phyloP scores from a whole-genome alignment of 495 filamentous ascomycete species.

The Neurospora discreta region DNA sequence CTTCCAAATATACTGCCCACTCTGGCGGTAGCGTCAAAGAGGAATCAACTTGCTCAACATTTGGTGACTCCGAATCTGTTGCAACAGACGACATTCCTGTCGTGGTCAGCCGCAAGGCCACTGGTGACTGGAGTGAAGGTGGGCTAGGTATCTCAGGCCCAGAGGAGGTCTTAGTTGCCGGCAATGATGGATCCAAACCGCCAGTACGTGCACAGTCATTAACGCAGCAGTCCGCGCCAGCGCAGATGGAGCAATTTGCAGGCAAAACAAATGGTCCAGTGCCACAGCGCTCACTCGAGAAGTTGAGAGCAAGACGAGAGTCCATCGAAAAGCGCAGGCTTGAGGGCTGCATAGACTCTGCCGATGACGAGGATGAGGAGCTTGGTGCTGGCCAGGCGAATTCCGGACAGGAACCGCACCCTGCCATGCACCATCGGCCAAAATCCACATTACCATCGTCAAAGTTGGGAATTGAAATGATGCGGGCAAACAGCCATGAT shows the following conservation, averaged over 20 bases:
- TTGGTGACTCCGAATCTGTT: slow-evolving; percentile 72
- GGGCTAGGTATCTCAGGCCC: slow-evolving; percentile 59
- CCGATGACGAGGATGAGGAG: slow-evolving; percentile 89
- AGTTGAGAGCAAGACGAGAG: slow-evolving; percentile 63
- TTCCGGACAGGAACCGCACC: slow-evolving; percentile 25
- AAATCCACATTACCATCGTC: slow-evolving; percentile 45
- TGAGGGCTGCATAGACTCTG: slow-evolving; percentile 68
- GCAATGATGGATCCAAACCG: slow-evolving; percentile 23
- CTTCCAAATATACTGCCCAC: slow-evolving; percentile 57
- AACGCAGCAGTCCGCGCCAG: slow-evolving; percentile 58
- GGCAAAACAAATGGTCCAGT: slow-evolving; percentile 27
- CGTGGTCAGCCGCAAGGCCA: slow-evolving; percentile 54
- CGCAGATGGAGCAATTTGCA: slow-evolving; percentile 43
- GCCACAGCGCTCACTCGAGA: slow-evolving; percentile 64
- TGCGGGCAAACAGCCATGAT: slow-evolving; percentile 85
- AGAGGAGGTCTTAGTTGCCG: slow-evolving; percentile 27
- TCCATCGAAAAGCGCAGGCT: slow-evolving; percentile 63
- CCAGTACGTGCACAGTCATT: slow-evolving; percentile 39
- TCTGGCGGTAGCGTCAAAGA: slow-evolving; percentile 68
- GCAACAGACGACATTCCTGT: slow-evolving; percentile 70
- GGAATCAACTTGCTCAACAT: slow-evolving; percentile 79
- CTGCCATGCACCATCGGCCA: slow-evolving; percentile 23
- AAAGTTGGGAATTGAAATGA: slow-evolving; percentile 88
- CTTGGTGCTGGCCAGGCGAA: slow-evolving; percentile 50
- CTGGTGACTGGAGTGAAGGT: slow-evolving; percentile 61